Base-by-base conservation (phyloP, 176 grass and related monocot genomes). In the Musa troglodytarum region DNA sequence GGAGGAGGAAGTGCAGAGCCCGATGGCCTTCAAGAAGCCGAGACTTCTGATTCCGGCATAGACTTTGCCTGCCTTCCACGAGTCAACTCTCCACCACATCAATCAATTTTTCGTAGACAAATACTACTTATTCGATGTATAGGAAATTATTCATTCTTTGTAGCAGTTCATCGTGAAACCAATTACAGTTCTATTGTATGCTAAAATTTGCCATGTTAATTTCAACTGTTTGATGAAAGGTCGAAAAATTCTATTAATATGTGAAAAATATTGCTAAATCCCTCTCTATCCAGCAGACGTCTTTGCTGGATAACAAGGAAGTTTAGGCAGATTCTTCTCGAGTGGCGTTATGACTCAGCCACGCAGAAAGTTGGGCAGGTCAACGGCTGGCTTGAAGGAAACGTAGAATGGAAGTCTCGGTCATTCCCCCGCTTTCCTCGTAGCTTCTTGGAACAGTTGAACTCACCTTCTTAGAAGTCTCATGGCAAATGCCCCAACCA, bases 1-100 rank as follows among this genome's bases (percentile, higher is more conserved):
- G 56, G 93, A 88, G n/a, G 88, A 89, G 14, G 90, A 93, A 82
- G 90, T 97, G 75, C 86, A 88, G 75, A 93, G 86, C 75, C 94
- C 94, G 0, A 72, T 82, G 9, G 84, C 94, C 8, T 91, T 85
- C 68, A 97, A 97, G 84, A 97, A 97, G 70, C 88, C 94, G 0
- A 79, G 94, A 12, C 50, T 93, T 73, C 63, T 97, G 78, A 89
- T 97, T 68, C 82, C 80, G 49, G 78, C 86, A 1, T 93, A 19
- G 72, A 29, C 20, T 25, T 56, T 10, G 10, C 10, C 72, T 56
- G 2, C 50, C 55, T 14, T 12, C 19, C 8, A 13, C 34, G 9
- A 73, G 51, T 74, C 71, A 74, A 74, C 11, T 16, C 23, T 53
- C 1, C 11, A 19, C 14, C 14, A 19, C 16, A 25, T 29, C 22